Conservation (phyloP, 2,329 filamentous ascomycete species). For the Aspergillus clavatus region DNA sequence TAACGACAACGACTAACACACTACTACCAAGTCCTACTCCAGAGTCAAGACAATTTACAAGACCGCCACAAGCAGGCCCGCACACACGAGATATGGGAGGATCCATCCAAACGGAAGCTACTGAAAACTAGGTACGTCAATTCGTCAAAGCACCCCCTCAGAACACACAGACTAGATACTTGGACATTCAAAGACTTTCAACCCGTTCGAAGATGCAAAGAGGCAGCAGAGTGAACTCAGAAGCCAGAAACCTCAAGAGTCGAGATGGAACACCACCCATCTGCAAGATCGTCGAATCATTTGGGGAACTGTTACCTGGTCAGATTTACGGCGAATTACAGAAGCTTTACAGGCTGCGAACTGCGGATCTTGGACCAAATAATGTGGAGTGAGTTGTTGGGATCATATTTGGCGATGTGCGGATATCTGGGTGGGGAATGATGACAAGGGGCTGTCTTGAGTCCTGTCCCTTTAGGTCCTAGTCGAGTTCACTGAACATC, state of each 20-base stretch:
- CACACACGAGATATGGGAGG: conserved; percentile 18
- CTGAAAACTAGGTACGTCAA: conserved; percentile 10
- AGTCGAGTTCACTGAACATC: neutral
- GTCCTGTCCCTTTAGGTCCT: conserved; percentile 6
- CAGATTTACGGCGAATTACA: conserved; percentile 30
- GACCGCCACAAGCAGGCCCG: conserved; percentile 20
- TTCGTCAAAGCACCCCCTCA: neutral
- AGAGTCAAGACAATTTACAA: conserved; percentile 11
- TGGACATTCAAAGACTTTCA: too few species aligned
- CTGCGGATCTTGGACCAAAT: conserved; percentile 26
- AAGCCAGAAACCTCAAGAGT: conserved; percentile 1
- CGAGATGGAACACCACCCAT: conserved; percentile 4
- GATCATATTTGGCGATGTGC: conserved; percentile 22
- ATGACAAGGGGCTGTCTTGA: conserved; percentile 19
- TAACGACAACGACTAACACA: conserved; percentile 4
- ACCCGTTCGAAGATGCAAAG: conserved; percentile 3
- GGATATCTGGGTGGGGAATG: conserved; percentile 20
- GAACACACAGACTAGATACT: too few species aligned
- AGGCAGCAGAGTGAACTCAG: conserved; percentile 4
- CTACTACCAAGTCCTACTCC: conserved; percentile 3
- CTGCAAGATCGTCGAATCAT: conserved; percentile 20
- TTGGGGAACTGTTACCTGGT: conserved; percentile 14
- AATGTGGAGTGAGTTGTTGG: conserved; percentile 21
- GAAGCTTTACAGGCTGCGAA: conserved; percentile 26
- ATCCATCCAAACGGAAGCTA: conserved; percentile 13